phyloP scores from a whole-genome alignment of 352 stramenopile species.

The Phytophthora tentaculata region DNA sequence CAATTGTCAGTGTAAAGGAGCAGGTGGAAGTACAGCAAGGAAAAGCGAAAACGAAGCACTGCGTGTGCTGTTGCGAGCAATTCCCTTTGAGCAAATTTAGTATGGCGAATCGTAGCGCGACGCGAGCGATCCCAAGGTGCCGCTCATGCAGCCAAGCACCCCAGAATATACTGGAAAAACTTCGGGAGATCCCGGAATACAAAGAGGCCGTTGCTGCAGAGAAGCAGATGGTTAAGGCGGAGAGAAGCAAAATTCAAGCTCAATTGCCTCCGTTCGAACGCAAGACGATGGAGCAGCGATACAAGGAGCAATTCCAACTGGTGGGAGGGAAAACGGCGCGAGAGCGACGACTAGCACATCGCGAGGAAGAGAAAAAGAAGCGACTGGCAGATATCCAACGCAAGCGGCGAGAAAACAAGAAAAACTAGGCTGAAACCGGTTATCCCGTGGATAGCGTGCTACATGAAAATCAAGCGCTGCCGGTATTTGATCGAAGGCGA shows the following conservation, averaged over 20 bases:
- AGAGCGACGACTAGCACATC: constrained; percentile 9
- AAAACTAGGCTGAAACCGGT: not conserved
- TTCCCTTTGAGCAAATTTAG: constrained; percentile 16
- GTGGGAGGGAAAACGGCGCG: constrained; percentile 20
- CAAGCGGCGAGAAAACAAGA: constrained; percentile 1
- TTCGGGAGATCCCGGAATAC: constrained; percentile 1
- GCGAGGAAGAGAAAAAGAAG: constrained; percentile 6
- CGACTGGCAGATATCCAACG: constrained; percentile 3
- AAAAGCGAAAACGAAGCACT: constrained; percentile 11
- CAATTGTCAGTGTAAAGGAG: constrained; percentile 8
- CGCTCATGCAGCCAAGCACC: constrained; percentile 17
- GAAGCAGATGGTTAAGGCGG: constrained; percentile 1
- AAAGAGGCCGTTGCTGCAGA: constrained; percentile 7
- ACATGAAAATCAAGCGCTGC: too few relatives aligned
- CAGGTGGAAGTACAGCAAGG: not conserved
- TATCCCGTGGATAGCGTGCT: too few relatives aligned
- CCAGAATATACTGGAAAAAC: not conserved
- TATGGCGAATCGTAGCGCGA: not conserved
- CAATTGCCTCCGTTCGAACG: constrained; percentile 16
- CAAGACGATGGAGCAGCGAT: constrained; percentile 21
- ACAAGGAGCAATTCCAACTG: constrained; percentile 10
- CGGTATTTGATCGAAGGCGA: too few relatives aligned
- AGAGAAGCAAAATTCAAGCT: not conserved
- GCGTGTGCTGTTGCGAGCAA: constrained; percentile 12
- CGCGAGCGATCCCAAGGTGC: constrained; percentile 20